These are phyloP conservation scores for Aspergillus vadensis DNA, from an alignment of 2,329 filamentous ascomycete genomes.

Conservation along the genomic window DNA sequence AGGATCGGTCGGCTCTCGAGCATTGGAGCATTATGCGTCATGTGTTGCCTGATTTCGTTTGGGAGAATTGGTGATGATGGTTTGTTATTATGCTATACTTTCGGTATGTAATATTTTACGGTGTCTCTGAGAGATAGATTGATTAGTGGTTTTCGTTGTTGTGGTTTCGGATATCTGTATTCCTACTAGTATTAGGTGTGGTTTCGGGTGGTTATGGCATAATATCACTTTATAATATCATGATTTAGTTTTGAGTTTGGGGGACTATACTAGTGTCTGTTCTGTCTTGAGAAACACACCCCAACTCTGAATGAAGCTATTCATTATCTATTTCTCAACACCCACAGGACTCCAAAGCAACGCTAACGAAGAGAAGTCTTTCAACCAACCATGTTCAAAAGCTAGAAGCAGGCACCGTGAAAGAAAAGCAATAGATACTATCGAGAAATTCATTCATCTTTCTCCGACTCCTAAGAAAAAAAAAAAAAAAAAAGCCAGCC, in stretches of 20 bases:
- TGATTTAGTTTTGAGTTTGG: too few relatives aligned
- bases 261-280: too few relatives aligned
- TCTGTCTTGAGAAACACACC: too few relatives aligned
- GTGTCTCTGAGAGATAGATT: too few relatives aligned
- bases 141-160: too few relatives aligned
- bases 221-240: too few relatives aligned
- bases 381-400: not conserved
- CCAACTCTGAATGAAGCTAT: too few relatives aligned
- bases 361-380: not conserved
- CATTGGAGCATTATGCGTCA: constrained; percentile 93
- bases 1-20: constrained; percentile 73
- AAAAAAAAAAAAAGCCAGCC: not conserved
- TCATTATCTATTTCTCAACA: not conserved
- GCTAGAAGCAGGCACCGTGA: not conserved
- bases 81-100: not conserved
- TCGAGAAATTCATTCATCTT: not conserved
- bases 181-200: not conserved
- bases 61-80: constrained; percentile 78
- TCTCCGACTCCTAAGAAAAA: not conserved
- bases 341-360: not conserved
- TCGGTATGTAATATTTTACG: not conserved
- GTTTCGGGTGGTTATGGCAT: not conserved
- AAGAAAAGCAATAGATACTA: not conserved
- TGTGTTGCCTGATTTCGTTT: constrained; percentile 75
- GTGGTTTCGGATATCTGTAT: not conserved